Evolutionary conservation across 805 yeast genomes (phyloP), one percentile per base, ranked within the genome.

Genomic region (Saccharomycopsis selenospora): DNA sequence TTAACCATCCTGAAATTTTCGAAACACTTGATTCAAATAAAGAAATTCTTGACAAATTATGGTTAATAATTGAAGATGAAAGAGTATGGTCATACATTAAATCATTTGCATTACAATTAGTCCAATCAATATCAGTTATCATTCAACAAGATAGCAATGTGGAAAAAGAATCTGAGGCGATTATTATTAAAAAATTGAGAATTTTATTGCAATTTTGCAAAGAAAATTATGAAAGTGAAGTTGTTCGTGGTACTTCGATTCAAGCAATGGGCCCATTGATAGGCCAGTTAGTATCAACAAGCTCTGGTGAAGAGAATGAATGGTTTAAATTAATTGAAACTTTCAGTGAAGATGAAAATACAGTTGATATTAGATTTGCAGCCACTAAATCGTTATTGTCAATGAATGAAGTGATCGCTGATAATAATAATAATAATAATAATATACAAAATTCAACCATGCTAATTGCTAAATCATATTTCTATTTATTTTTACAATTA

Each of bases 191-290:
- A 1, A 57, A 58, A 20, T 58, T 67, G 56, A 50, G 59, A 2
- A 44, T 62, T 11, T 60, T 73, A 36, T 60, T 64, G 26, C 51
- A 57, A 2, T 53, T 64, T 13, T 53, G 66, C n/a, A 60, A 62
- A 26, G 55, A 59, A 2, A 49, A 58, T 3, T n/a, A n/a, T 20
- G 61, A 62, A 24, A 70, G 73, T 40, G 80, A 76, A 48, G 75
- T 71, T 24, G 62, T 77, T n/a, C 68, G 64, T 49, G 63, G 74
- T 17, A 65, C 76, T 3, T 67, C 79, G 0, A 56, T 81, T 13
- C 80, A 77, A 57, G 66, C 76, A 1, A 58, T 79, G 8, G 85
- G 86, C 0, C 61, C 71, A 1, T 61, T 71, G 27, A 61, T 70
- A 3, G 62, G 64, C n/a, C 14, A 45, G 2, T 29, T 42, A 14